Percentiles rank a stretch among this genome's conserved stretches.
These are phyloP conservation scores for Pezicula rhizophila DNA, from an alignment of 2,329 filamentous ascomycete species.

Conservation along the genomic window DNA sequence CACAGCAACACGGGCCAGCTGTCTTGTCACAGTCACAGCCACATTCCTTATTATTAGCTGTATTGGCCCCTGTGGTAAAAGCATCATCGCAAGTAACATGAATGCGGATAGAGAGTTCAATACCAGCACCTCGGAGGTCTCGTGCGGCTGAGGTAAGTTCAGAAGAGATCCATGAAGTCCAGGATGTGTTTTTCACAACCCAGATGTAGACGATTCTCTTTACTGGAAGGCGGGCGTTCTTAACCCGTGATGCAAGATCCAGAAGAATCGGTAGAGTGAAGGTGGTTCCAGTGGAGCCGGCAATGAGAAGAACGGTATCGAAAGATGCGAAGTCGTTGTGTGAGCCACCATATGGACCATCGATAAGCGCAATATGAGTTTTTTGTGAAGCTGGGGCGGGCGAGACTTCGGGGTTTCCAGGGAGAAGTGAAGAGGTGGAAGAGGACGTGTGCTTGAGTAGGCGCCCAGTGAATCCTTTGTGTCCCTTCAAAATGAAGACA, in stretches of 20 bases:
- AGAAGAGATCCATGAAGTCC: slow-evolving; percentile 38
- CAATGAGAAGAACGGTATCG: slow-evolving; percentile 53
- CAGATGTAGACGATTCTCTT: slow-evolving; percentile 48
- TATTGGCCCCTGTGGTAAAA: slow-evolving; percentile 9
- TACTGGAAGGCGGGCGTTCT: slow-evolving; percentile 30
- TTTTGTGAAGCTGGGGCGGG: slow-evolving; percentile 20
- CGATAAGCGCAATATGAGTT: slow-evolving; percentile 39
- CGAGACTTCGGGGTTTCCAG: slow-evolving; percentile 5
- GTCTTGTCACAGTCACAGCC: slow-evolving; percentile 15
- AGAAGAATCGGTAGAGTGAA: slow-evolving; percentile 52
- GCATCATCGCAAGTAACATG: slow-evolving; percentile 40
- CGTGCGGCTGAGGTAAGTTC: slow-evolving; percentile 22
- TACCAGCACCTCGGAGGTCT: slow-evolving; percentile 37
- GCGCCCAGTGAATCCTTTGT: slow-evolving; percentile 51
- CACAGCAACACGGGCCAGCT: slow-evolving; percentile 14
- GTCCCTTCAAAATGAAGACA: slow-evolving; percentile 51
- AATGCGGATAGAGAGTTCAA: slow-evolving; percentile 46
- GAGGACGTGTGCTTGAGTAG: slow-evolving; percentile 38
- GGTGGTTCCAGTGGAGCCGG: slow-evolving; percentile 56
- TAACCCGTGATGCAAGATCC: slow-evolving; percentile 14
- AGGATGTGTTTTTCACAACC: slow-evolving; percentile 49
- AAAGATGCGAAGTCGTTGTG: slow-evolving; percentile 48
- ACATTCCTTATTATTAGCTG: slow-evolving; percentile 1
- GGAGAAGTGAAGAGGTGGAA: slow-evolving; percentile 10
- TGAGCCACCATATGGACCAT: slow-evolving; percentile 50